phyloP scores from a whole-genome alignment of 148 eudicot species.

The Chenopodium album region DNA sequence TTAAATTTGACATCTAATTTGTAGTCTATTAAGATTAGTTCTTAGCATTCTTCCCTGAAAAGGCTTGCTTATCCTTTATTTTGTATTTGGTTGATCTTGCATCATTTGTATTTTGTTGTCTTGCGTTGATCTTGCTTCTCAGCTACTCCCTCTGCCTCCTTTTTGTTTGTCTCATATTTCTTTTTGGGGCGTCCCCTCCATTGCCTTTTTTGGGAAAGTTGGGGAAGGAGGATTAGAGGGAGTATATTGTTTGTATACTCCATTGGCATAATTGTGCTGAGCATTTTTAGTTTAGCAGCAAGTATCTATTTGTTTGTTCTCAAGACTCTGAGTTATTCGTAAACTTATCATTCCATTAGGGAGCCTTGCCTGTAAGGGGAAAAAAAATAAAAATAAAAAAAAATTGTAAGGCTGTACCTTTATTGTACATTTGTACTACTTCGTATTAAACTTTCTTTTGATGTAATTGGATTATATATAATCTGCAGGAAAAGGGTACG shows the following conservation, averaged over 20 bases:
- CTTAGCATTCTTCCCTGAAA: not conserved
- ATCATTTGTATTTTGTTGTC: not conserved
- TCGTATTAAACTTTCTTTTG: not conserved
- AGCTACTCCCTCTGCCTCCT: too few species aligned
- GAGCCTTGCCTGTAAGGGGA: too few species aligned
- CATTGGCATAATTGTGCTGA: not conserved
- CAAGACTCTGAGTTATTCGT: not conserved
- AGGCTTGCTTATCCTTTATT: not conserved
- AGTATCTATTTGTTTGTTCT: not conserved
- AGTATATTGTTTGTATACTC: too few species aligned
- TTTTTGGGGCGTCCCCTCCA: too few species aligned
- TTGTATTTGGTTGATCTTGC: not conserved
- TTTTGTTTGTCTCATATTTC: too few species aligned
- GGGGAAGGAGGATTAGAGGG: too few species aligned
- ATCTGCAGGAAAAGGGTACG: constrained; percentile 13
- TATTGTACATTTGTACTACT: not conserved
- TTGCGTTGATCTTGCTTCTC: not conserved
- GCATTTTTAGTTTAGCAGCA: not conserved
- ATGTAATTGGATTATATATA: not conserved
- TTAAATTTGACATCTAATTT: too few species aligned
- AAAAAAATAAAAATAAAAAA: too few species aligned
- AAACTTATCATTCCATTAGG: not conserved
- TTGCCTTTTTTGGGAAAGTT: too few species aligned
- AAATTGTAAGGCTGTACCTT: not conserved
- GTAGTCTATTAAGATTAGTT: too few species aligned